Conservation (phyloP, 305 asterid species). For the Solanum chacoense region DNA sequence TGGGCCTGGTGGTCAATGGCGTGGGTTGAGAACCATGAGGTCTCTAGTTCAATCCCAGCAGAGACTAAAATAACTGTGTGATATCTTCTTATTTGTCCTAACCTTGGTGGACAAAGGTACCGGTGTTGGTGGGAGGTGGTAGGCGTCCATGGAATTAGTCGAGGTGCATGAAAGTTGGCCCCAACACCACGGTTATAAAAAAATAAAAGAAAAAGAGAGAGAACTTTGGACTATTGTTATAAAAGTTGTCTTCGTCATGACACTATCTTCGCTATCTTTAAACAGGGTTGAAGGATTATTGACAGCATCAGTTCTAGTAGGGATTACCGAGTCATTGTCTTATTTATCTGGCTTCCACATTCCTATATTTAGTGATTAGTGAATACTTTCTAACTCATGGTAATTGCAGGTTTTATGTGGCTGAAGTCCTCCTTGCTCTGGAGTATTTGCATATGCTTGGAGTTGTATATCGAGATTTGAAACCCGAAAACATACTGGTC, state of each 20-base stretch:
- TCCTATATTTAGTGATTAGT: neutral
- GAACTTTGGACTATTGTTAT: neutral
- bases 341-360: neutral
- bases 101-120: neutral
- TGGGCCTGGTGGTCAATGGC: neutral
- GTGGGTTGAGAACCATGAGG: neutral
- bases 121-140: neutral
- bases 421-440: conserved; percentile 86
- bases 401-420: conserved; percentile 72
- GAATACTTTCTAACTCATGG: neutral
- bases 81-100: neutral
- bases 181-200: neutral
- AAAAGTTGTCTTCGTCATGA: neutral
- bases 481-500: conserved; percentile 85
- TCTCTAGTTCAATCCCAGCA: neutral
- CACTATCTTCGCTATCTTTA: neutral
- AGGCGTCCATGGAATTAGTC: neutral
- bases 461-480: conserved; percentile 77
- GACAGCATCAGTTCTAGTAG: neutral
- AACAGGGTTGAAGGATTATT: neutral
- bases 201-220: neutral
- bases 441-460: conserved; percentile 95
- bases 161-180: neutral
- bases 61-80: neutral
- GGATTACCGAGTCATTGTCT: neutral